Percentiles rank a stretch among this genome's conserved stretches.
Conservation (phyloP, 2,329 filamentous ascomycete species). For the Arthrinium phaeospermum region DNA sequence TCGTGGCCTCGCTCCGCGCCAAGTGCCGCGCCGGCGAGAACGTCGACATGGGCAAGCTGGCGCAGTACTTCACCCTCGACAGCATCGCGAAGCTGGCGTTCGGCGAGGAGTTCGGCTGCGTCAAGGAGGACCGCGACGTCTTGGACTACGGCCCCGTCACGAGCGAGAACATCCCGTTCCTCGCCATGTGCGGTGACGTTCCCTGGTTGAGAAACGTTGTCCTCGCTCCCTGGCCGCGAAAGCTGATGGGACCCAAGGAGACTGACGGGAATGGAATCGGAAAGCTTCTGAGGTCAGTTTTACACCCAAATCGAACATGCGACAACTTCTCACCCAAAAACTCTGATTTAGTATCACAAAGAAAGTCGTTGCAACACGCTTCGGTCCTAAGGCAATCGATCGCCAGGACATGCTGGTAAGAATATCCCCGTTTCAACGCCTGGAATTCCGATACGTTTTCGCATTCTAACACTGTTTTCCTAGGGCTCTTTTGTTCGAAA, state of each 20-base stretch:
- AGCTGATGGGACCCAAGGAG: conserved; percentile 32
- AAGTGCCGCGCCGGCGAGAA: conserved; percentile 22
- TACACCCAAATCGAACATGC: no score
- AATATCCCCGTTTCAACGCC: background rate
- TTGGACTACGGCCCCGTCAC: conserved; percentile 29
- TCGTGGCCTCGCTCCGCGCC: conserved; percentile 27
- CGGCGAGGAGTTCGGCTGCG: conserved; percentile 34
- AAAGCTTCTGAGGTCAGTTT: conserved; percentile 22
- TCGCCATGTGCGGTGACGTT: conserved; percentile 30
- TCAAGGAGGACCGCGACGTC: conserved; percentile 31
- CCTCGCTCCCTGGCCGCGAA: conserved; percentile 27
- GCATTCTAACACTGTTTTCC: background rate
- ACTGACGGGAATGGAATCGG: conserved; percentile 32
- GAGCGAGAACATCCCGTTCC: conserved; percentile 23
- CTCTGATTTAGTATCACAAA: background rate
- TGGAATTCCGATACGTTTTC: no score
- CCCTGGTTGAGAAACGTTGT: conserved; percentile 30
- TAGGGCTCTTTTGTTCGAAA: conserved; percentile 39
- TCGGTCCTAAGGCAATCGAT: background rate
- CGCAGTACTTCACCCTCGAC: conserved; percentile 32
- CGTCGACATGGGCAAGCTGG: conserved; percentile 24
- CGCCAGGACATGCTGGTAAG: conserved; percentile 32
- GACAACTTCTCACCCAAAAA: background rate
- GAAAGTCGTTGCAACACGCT: background rate
- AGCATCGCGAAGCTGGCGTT: conserved; percentile 34